These are phyloP conservation scores for Daldinia decipiens DNA, from an alignment of 495 filamentous ascomycete genomes.

Conservation along the genomic window DNA sequence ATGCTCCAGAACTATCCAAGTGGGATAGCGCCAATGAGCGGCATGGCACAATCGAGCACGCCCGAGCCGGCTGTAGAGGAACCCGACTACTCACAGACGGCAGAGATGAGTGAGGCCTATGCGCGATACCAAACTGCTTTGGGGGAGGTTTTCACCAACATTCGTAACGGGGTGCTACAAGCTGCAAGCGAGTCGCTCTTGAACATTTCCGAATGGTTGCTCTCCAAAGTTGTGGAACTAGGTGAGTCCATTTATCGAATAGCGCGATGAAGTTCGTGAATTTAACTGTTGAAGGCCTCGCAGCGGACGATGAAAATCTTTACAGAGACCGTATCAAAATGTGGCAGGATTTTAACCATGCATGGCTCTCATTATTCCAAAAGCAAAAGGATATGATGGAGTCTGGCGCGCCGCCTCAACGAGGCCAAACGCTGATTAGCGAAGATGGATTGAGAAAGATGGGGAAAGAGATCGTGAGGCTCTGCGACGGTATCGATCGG, in stretches of 20 bases:
- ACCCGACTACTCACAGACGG: constrained; percentile 32
- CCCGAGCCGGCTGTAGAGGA: constrained; percentile 48
- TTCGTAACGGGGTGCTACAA: constrained; percentile 74
- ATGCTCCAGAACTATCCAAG: constrained; percentile 59
- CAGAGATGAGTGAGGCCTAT: constrained; percentile 72
- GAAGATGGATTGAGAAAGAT: constrained; percentile 77
- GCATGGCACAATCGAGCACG: constrained; percentile 53
- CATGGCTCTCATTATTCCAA: constrained; percentile 89
- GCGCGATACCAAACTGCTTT: constrained; percentile 77
- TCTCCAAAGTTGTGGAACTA: constrained; percentile 81
- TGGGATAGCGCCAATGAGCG: constrained; percentile 54
- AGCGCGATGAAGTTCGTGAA: constrained; percentile 33
- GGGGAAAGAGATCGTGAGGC: constrained; percentile 79
- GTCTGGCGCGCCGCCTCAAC: constrained; percentile 66
- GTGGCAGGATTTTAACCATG: constrained; percentile 95
- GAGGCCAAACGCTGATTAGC: constrained; percentile 72
- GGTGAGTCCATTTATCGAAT: constrained; percentile 66
- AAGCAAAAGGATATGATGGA: constrained; percentile 84
- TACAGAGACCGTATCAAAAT: constrained; percentile 78
- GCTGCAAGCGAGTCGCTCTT: constrained; percentile 79
- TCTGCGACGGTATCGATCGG: constrained; percentile 87
- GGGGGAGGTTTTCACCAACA: constrained; percentile 78
- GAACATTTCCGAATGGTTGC: constrained; percentile 84
- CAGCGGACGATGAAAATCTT: constrained; percentile 74
- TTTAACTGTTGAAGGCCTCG: constrained; percentile 52